These are phyloP conservation scores for Ceratobasidium sp. DNA, from an alignment of 1,284 basidiomycete genomes.

Conservation along the genomic window DNA sequence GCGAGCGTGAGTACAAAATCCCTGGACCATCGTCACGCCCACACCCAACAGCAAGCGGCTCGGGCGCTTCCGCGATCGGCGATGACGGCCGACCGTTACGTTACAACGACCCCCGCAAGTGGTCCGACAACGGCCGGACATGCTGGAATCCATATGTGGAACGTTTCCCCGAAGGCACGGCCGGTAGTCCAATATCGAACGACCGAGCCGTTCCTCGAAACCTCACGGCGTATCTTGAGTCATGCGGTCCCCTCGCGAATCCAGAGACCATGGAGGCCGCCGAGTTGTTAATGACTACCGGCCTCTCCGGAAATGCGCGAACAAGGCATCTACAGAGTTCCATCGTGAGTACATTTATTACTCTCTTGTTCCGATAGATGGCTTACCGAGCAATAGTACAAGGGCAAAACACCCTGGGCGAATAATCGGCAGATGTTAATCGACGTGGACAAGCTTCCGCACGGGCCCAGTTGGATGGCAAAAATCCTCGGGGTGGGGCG, in stretches of 20 bases:
- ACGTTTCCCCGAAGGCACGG: background rate
- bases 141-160: background rate
- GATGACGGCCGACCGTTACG: background rate
- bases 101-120: background rate
- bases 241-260: background rate
- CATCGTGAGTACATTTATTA: background rate
- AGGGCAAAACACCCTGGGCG: constrained; percentile 7
- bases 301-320: background rate
- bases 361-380: background rate
- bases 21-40: background rate
- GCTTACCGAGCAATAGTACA: background rate
- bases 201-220: background rate
- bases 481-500: background rate
- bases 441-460: constrained; percentile 5
- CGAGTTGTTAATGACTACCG: constrained; percentile 27
- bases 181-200: constrained; percentile 7
- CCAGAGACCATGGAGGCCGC: background rate
- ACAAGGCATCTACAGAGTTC: constrained; percentile 10
- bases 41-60: background rate
- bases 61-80: background rate
- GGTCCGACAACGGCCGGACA: background rate
- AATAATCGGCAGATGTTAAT: background rate
- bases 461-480: background rate
- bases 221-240: background rate
- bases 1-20: background rate